A percentile compares a stretch with the other conserved stretches of the same genome.
Evolutionary conservation across 495 filamentous ascomycete genomes (phyloP).

Genomic region (Margaritispora aquatica): DNA sequence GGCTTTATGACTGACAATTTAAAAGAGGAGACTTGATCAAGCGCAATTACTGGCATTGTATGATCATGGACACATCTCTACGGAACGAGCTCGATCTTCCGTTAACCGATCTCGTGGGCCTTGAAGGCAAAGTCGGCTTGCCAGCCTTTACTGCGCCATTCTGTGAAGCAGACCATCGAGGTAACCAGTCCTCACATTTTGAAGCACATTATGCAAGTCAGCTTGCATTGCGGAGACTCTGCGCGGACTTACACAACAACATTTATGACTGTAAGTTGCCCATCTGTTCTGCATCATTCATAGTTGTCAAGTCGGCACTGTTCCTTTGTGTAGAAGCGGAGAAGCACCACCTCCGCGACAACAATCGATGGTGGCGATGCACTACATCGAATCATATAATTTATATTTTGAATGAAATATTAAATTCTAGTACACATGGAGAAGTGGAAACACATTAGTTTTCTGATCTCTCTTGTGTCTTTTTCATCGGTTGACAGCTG

Average conservation of each 20-base stretch:
- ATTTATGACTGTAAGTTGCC: slow-evolving; percentile 40
- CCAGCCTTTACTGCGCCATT: slow-evolving; percentile 42
- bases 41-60: slow-evolving; percentile 52
- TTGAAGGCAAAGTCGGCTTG: slow-evolving; percentile 43
- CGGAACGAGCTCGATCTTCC: slow-evolving; percentile 51
- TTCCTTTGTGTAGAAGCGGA: no score
- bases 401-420: no score
- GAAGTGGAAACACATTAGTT: no score
- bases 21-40: slow-evolving; percentile 44
- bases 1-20: not conserved
- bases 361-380: no score
- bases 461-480: no score
- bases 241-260: slow-evolving; percentile 40
- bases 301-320: no score
- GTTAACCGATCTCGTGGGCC: slow-evolving; percentile 42
- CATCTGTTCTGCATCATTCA: no score
- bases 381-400: no score
- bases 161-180: slow-evolving; percentile 39
- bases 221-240: slow-evolving; percentile 47
- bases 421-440: no score
- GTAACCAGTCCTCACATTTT: slow-evolving; percentile 44
- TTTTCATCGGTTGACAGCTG: not conserved
- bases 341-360: no score
- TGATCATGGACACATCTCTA: slow-evolving; percentile 48
- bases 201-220: slow-evolving; percentile 52